Base-by-base conservation (phyloP, 2,329 filamentous ascomycete genomes). In the Diaporthe citri region DNA sequence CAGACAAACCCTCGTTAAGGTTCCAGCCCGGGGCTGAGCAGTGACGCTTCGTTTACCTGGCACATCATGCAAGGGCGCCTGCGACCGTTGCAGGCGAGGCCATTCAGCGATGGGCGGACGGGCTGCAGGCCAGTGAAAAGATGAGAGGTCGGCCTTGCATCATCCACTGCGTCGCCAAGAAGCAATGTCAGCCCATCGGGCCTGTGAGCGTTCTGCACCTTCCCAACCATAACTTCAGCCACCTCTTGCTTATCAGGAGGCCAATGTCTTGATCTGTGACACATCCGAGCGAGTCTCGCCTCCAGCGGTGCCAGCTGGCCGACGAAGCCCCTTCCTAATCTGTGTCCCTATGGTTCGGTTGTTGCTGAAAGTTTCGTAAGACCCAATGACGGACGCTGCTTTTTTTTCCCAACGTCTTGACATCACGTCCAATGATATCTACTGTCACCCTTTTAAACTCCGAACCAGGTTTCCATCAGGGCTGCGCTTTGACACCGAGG, bases 371-470 rank as follows among this genome's bases (percentile, higher is more conserved):
- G 34, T 41, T 69, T 25, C 17, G 17, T 22, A 7, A 8, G n/a
- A n/a, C 17, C 64, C 46, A 69, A 55, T 31, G n/a, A 31, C 7
- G n/a, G n/a, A 28, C 17, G 34, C 48, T 41, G n/a, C 34, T 22
- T 25, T 41, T 22, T 25, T 41, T 69, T 34, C 39, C 36, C 22
- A n/a, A 39, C 7, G 9, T 20, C 48, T 55, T n/a, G 31, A 25
- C 0, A 10, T 2, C 7, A 39, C 48, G 48, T 31, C 64, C 64
- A 69, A 55, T 69, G 48, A 52, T 20, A 39, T 69, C 13, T 17
- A 52, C 34, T 28, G 64, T 55, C 64, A 69, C 64, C 48, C 28
- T 43, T 67, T 69, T 69, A 69, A 55, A 69, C 64, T 69, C 64
- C 31, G 34, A 22, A n/a, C 48, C 64, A 69, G 46, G 48, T 52